A percentile compares a stretch with the other conserved stretches of the same genome.
Conservation (phyloP, 345 rosid genomes). For the Eucalyptus pauciflora region DNA sequence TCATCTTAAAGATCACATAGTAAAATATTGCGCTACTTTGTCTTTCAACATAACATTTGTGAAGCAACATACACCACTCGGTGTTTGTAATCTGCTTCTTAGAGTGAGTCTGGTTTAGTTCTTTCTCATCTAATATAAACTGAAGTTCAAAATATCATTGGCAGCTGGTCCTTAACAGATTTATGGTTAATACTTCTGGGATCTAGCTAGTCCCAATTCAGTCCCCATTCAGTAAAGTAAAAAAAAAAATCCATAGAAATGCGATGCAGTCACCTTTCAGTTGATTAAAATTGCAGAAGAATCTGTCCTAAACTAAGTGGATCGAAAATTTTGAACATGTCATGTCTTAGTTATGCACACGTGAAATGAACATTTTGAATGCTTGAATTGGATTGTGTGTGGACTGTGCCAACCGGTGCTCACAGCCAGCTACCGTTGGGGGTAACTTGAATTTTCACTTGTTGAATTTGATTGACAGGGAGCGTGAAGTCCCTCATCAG, state of each 20-base stretch:
- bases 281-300: neutral
- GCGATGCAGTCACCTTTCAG: neutral
- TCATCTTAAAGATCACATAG: neutral
- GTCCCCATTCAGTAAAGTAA: neutral
- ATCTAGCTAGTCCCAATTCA: neutral
- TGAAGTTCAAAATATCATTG: neutral
- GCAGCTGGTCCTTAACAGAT: neutral
- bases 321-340: neutral
- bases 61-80: neutral
- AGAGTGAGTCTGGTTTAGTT: neutral
- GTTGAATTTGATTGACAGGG: constrained; percentile 22
- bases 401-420: neutral
- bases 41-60: neutral
- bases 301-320: neutral
- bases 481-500: constrained; percentile 95
- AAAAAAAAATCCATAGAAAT: neutral
- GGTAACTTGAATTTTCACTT: neutral
- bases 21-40: neutral
- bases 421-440: neutral
- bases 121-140: neutral
- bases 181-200: neutral
- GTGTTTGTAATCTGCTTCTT: neutral
- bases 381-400: neutral
- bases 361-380: neutral
- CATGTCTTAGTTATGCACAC: neutral